These are phyloP conservation scores for Apiospora pterosperma DNA, from an alignment of 2,329 filamentous ascomycete genomes.

Conservation along the genomic window DNA sequence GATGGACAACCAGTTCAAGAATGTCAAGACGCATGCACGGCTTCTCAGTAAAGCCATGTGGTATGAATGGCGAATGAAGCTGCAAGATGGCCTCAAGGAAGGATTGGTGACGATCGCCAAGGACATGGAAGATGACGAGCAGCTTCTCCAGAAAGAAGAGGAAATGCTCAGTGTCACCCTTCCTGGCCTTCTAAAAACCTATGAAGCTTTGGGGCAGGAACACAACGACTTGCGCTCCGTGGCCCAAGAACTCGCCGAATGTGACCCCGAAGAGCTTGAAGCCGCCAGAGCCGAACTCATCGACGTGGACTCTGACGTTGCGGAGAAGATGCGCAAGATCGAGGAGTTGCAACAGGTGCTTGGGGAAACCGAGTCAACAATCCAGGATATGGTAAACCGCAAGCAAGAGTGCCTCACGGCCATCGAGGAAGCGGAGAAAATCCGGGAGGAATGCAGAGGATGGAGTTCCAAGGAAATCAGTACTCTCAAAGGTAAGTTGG, in stretches of 20 bases:
- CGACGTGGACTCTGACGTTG: constrained; percentile 63
- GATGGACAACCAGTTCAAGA: constrained; percentile 97
- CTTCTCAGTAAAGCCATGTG: constrained; percentile 92
- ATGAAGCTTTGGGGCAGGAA: constrained; percentile 60
- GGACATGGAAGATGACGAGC: constrained; percentile 73
- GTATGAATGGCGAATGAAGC: constrained; percentile 96
- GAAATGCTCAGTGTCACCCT: constrained; percentile 64
- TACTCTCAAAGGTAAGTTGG: constrained; percentile 66
- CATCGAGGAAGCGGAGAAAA: constrained; percentile 77
- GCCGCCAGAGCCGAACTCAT: constrained; percentile 67
- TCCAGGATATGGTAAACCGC: constrained; percentile 59
- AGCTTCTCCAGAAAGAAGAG: constrained; percentile 64
- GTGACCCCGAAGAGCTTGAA: constrained; percentile 76
- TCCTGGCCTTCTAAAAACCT: constrained; percentile 59
- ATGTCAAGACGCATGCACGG: constrained; percentile 89
- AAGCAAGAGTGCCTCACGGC: constrained; percentile 70
- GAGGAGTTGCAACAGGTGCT: constrained; percentile 64
- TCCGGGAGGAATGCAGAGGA: constrained; percentile 83
- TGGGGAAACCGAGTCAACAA: constrained; percentile 60
- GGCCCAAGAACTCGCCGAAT: constrained; percentile 73
- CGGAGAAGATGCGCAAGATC: constrained; percentile 65
- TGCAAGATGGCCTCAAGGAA: constrained; percentile 76
- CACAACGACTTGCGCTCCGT: constrained; percentile 65
- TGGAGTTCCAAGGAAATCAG: constrained; percentile 83
- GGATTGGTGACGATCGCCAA: constrained; percentile 73